phyloP scores from a whole-genome alignment of 1,284 basidiomycete genomes.

The Agaricales sp. region DNA sequence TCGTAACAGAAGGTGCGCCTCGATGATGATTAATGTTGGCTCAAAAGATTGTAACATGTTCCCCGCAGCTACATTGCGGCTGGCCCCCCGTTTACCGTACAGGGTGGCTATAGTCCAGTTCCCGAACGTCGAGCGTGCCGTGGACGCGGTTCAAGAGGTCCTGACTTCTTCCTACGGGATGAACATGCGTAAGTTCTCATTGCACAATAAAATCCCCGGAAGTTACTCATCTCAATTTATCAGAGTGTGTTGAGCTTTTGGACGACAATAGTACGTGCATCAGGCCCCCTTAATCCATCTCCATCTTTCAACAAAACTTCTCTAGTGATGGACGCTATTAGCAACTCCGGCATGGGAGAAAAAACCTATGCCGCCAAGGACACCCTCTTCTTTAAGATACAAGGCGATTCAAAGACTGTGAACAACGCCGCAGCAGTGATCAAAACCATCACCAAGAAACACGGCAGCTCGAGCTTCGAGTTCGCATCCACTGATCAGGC shows the following conservation, averaged over 20 bases:
- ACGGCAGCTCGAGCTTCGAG: slow-evolving; percentile 62
- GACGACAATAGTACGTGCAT: slow-evolving; percentile 51
- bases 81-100: slow-evolving; percentile 70
- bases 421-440: slow-evolving; percentile 51
- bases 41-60: slow-evolving; percentile 1
- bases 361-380: slow-evolving; percentile 63
- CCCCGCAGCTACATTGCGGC: slow-evolving; percentile 57
- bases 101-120: slow-evolving; percentile 68
- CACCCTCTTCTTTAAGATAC: slow-evolving; percentile 86
- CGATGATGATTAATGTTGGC: too few species aligned
- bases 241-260: slow-evolving; percentile 77
- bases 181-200: slow-evolving; percentile 39
- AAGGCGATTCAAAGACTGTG: slow-evolving; percentile 59
- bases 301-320: background rate
- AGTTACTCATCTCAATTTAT: slow-evolving; percentile 17
- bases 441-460: slow-evolving; percentile 49
- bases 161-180: slow-evolving; percentile 55
- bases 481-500: slow-evolving; percentile 73
- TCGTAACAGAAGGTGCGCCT: slow-evolving; percentile 59
- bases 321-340: slow-evolving; percentile 72
- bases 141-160: slow-evolving; percentile 70
- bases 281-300: background rate
- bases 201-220: slow-evolving; percentile 9
- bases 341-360: slow-evolving; percentile 47
- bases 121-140: slow-evolving; percentile 50